Evolutionary conservation across 495 filamentous ascomycete species (phyloP).

Genomic region (Cladorrhinum samala): DNA sequence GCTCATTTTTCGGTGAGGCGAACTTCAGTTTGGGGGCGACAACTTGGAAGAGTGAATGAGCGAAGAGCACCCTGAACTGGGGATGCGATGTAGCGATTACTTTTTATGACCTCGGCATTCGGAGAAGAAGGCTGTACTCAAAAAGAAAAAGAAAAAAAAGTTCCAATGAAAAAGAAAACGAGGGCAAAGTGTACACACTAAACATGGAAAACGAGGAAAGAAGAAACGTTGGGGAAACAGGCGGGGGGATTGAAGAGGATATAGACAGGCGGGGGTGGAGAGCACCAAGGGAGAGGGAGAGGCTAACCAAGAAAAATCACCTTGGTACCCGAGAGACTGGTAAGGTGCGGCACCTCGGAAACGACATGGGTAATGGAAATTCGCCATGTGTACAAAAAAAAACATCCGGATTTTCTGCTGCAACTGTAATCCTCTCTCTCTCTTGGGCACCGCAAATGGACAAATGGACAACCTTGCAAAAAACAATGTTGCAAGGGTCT

Average conservation of each 20-base stretch:
- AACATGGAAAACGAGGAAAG: neutral
- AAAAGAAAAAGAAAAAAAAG: neutral
- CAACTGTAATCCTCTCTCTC: no score
- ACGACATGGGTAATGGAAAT: neutral
- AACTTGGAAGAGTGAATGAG: no score
- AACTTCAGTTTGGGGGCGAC: no score
- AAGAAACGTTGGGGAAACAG: neutral
- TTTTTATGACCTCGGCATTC: no score
- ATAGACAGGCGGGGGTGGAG: neutral
- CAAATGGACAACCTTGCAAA: no score
- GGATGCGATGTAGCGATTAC: no score
- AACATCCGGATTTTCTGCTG: neutral
- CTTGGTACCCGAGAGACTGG: slow-evolving; percentile 1
- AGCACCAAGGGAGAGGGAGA: neutral
- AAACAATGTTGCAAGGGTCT: no score
- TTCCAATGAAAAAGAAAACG: neutral
- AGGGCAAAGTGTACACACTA: neutral
- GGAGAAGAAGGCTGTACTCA: no score
- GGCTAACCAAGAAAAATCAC: neutral
- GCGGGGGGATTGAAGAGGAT: neutral
- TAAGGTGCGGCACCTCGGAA: neutral
- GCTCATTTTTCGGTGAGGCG: no score
- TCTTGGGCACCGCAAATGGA: no score
- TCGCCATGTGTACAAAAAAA: neutral
- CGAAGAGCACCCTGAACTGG: no score